Conservation (phyloP, 2,329 filamentous ascomycete genomes). For the Pyricularia pennisetigena region DNA sequence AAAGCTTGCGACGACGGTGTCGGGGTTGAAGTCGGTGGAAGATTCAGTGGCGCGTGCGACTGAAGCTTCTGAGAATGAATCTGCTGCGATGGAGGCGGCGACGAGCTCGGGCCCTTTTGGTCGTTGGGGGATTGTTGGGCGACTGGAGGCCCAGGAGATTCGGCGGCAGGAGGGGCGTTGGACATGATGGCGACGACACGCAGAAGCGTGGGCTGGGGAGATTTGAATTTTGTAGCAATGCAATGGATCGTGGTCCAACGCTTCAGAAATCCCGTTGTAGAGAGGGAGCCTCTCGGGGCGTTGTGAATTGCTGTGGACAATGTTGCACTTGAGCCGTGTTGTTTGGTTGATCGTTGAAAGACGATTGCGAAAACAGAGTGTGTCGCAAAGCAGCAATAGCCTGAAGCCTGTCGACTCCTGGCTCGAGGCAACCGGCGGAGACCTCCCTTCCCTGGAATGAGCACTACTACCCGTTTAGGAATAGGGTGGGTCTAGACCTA, state of each 20-base stretch:
- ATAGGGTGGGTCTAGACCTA: background rate
- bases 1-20: conserved; percentile 27
- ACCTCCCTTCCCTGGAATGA: background rate
- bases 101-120: background rate
- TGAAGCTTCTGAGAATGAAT: conserved; percentile 1
- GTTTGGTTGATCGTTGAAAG: background rate
- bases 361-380: background rate
- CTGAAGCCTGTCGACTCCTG: background rate
- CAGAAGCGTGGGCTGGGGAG: background rate
- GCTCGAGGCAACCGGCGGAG: background rate
- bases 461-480: background rate
- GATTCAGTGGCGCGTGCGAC: background rate
- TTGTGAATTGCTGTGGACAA: background rate
- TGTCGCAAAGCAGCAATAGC: background rate
- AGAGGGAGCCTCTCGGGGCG: background rate
- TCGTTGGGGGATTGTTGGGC: background rate
- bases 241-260: background rate
- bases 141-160: background rate
- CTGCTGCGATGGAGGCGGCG: conserved; percentile 5
- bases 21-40: conserved; percentile 10
- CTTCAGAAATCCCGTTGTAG: background rate
- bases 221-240: background rate
- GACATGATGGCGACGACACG: conserved; percentile 6
- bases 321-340: background rate
- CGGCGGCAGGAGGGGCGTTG: conserved; percentile 1